Conservation (phyloP, 768 basidiomycete species). For the Lactarius indigo region DNA sequence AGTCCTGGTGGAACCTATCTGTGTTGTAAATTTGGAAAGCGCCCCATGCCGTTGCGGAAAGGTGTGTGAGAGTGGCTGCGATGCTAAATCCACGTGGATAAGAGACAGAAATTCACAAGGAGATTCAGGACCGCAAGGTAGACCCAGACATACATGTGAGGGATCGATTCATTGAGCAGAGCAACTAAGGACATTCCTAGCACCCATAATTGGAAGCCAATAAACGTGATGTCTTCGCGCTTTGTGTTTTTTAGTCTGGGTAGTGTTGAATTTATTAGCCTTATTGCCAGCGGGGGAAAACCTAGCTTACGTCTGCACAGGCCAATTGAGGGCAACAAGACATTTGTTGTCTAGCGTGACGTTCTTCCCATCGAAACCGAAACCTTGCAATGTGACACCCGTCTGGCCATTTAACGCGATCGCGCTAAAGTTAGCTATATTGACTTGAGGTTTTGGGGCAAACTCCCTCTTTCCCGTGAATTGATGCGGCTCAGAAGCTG, state of each 20-base stretch:
- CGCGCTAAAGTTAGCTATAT: not conserved
- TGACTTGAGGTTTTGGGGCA: not conserved
- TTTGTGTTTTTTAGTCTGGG: constrained; percentile 64
- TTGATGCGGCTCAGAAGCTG: constrained; percentile 1
- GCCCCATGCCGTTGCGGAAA: constrained; percentile 71
- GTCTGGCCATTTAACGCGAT: constrained; percentile 18
- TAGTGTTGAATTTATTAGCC: not conserved
- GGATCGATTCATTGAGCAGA: constrained; percentile 71
- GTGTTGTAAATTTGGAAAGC: constrained; percentile 64
- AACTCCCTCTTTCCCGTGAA: not conserved
- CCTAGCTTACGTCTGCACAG: constrained; percentile 56
- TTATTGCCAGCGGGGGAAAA: constrained; percentile 14
- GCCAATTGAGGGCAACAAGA: constrained; percentile 64
- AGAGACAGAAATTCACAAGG: not conserved
- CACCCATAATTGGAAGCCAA: constrained; percentile 78
- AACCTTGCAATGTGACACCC: constrained; percentile 34
- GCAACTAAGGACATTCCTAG: constrained; percentile 75
- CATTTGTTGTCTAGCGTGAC: constrained; percentile 47
- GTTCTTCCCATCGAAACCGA: constrained; percentile 35
- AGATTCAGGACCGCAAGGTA: not conserved
- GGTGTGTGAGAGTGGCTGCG: constrained; percentile 68
- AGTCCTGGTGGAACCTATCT: constrained; percentile 51
- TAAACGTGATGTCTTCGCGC: constrained; percentile 75
- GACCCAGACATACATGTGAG: constrained; percentile 49
- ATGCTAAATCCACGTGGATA: constrained; percentile 33